Evolutionary conservation across 2,329 filamentous ascomycete genomes (phyloP), one percentile per base, ranked within the genome.

Genomic region (Fusarium verrucosum): DNA sequence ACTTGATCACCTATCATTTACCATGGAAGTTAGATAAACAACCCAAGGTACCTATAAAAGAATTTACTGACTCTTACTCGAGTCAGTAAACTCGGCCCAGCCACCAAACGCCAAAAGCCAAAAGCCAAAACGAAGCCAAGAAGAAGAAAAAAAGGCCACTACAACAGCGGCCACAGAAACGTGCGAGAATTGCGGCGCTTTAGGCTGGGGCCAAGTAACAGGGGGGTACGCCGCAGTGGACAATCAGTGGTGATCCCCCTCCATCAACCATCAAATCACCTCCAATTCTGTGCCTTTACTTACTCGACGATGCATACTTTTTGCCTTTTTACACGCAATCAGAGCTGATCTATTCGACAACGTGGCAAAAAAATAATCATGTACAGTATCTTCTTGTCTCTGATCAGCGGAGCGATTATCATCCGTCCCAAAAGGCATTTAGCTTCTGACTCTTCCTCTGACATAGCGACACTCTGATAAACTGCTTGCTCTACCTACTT

Each of bases 241-340:
- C 47, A 64, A 53, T 22, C 16, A 47, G 33, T 33, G 55, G 32
- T 46, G 46, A 65, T 57, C 60, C 54, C 52, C 50, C 38, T 65
- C 61, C 32, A 47, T 49, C 41, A 26, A n/a, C 50, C 46, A 36
- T 44, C 50, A 42, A 56, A 57, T 62, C 61, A 65, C 49, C 35
- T 32, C 25, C 26, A 25, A 20, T 20, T 38, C 28, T 20, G 44
- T 40, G 49, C 40, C 32, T 4, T 41, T 44, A 41, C 28, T 30
- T 28, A 19, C 43, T 38, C 17, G n/a, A 44, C 25, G 8, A 36
- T 41, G 35, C 19, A 35, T 20, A 19, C n/a, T 16, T 25, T 36
- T 23, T 28, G 7, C 23, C 19, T 28, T 51, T 35, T 20, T 26
- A 38, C 41, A 35, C 36, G 17, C 37, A 37, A 49, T 23, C 38